These are phyloP conservation scores for Cladosporium colombiae DNA, from an alignment of 2,329 filamentous ascomycete genomes.

Conservation along the genomic window DNA sequence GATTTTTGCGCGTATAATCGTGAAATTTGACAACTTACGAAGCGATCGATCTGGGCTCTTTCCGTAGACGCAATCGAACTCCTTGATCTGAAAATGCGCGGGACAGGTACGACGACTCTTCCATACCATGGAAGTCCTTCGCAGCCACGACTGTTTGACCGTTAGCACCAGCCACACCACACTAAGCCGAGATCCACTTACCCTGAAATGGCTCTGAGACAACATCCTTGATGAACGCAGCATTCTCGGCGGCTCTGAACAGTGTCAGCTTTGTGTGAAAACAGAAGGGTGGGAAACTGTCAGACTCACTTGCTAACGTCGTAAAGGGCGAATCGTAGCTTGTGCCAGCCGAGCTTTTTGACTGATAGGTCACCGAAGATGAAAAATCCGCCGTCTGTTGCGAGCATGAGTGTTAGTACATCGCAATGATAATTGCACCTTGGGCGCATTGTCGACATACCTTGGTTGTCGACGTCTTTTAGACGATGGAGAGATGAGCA, in stretches of 20 bases:
- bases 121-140: constrained; percentile 77
- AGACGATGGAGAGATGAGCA: constrained; percentile 80
- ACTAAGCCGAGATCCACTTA: constrained; percentile 39
- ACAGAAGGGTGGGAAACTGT: constrained; percentile 14
- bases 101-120: constrained; percentile 78
- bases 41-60: constrained; percentile 64
- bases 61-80: constrained; percentile 76
- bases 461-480: constrained; percentile 72
- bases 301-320: constrained; percentile 56
- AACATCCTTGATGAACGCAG: constrained; percentile 32
- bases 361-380: constrained; percentile 88
- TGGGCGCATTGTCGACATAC: constrained; percentile 35
- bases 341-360: constrained; percentile 69
- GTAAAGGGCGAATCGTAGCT: constrained; percentile 75
- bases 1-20: background rate
- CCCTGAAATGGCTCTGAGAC: constrained; percentile 70
- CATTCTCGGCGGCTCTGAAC: constrained; percentile 19
- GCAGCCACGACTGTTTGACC: constrained; percentile 41
- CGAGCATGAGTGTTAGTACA: constrained; percentile 10
- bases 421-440: background rate
- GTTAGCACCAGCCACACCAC: constrained; percentile 19
- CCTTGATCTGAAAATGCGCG: constrained; percentile 85
- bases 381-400: constrained; percentile 75
- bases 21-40: constrained; percentile 7
- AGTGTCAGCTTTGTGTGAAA: constrained; percentile 18